Evolutionary conservation across 129 eudicot species (phyloP).

Genomic region (Tagetes erecta): DNA sequence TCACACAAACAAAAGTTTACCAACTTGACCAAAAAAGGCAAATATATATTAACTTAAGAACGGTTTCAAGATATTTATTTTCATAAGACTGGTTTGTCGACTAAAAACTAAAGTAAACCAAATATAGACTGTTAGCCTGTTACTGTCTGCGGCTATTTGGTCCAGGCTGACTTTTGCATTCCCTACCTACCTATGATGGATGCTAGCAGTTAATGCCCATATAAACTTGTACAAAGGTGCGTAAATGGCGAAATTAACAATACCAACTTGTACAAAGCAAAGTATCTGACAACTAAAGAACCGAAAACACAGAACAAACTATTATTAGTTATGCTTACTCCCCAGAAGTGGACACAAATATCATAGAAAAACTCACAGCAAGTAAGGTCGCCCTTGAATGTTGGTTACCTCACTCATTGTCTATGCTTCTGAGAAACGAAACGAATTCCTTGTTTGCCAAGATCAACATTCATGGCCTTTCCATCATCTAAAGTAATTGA

Average conservation of each 20-base stretch:
- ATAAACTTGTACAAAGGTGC: slow-evolving; percentile 1
- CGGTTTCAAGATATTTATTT: neutral
- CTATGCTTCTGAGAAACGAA: slow-evolving; percentile 72
- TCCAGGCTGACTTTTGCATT: neutral
- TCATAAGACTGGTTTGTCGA: neutral
- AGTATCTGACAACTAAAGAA: slow-evolving; percentile 9
- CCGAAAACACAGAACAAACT: neutral
- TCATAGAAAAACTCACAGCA: slow-evolving; percentile 13
- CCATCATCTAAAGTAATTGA: slow-evolving; percentile 87
- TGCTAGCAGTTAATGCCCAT: neutral
- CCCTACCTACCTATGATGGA: neutral
- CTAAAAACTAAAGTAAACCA: neutral
- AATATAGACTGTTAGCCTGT: neutral
- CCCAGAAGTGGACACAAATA: neutral
- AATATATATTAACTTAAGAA: neutral
- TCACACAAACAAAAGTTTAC: neutral
- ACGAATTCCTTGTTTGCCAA: slow-evolving; percentile 87
- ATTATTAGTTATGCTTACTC: neutral
- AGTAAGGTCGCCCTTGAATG: neutral
- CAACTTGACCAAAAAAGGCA: neutral
- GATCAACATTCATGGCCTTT: slow-evolving; percentile 62
- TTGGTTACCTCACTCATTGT: slow-evolving; percentile 22
- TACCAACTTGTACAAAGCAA: neutral
- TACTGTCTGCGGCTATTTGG: neutral
- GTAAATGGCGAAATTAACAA: neutral